Base-by-base conservation (phyloP, 495 filamentous ascomycete species). In the Patellaria atrata region DNA sequence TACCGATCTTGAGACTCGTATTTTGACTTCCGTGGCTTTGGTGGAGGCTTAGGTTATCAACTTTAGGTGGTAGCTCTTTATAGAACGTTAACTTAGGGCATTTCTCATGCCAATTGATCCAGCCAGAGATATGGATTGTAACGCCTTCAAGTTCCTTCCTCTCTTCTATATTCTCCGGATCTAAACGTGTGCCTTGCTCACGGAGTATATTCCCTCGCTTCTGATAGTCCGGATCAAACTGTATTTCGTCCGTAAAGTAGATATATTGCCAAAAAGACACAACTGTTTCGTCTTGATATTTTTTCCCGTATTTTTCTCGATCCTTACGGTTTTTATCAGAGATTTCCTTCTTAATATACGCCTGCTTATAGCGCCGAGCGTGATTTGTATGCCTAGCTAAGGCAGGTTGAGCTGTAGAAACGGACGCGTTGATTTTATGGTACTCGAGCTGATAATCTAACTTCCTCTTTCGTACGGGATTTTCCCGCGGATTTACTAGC, bases 281-380 rank as follows among this genome's bases (percentile, higher is more conserved):
- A 5, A 30, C 5, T 5, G 27, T 8, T 5, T 30, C 17, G 12
- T 30, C 5, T 5, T 13, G 13, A 12, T 30, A 12, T 5, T 30
- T 15, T 5, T 30, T 12, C 12, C 27, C 17, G 17, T 30, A 30
- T 12, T 30, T 5, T n/a, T 8, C 27, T 5, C n/a, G 5, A 8
- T 12, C 27, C 12, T 30, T 30, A 12, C 27, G 17, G n/a, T 30
- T 30, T 12, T 30, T 30, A 5, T 30, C 12, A 5, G 27, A 30
- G 17, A 30, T 30, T 5, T 30, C 27, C 27, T 30, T 30, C 27
- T 30, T 30, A 5, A 30, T 12, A 30, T 13, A 30, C 12, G 27
- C 12, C 8, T 12, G 17, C 5, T 5, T 5, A 15, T 30, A 30
- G 12, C n/a, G 5, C 27, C 17, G 5, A 30, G 12, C 27, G 13